Evolutionary conservation across 352 stramenopile genomes (phyloP), one percentile per base, ranked within the genome.

Genomic region (Globisporangium nunn): DNA sequence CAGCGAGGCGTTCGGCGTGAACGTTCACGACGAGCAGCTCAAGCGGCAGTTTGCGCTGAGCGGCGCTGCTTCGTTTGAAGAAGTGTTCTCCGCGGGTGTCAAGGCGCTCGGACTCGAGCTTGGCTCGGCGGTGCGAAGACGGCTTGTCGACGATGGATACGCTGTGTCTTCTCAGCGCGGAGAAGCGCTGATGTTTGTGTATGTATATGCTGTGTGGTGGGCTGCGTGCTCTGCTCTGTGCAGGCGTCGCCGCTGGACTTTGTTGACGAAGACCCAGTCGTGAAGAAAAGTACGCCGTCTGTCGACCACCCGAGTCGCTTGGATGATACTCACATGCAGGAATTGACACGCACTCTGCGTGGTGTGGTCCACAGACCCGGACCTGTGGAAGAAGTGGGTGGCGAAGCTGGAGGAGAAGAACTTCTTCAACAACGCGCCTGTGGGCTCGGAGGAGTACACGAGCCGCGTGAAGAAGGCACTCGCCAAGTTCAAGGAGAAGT

Each of bases 331-430:
- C 10, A 15, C 35, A 0, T 41, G 35, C 35, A 14, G 7, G 35
- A 7, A 40, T 11, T 43, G 37, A 43, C 37, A 10, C 37, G 12
- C 11, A 15, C 35, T 12, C 35, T 11, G 35, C 35, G 11, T 41
- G 35, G 3, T 52, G 37, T 54, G 18, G 50, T 8, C 33, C 29
- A 10, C 50, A 93, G 83, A 94, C 60, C 84, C 81, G 6, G 81
- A 85, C 52, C 56, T 94, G 62, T 94, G 84, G 84, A 87, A 87
- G 63, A 94, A 94, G 63, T 94, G 84, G 84, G 68, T 92, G 18
- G 73, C 75, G 30, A 94, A 94, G 63, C 70, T 94, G 8, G 84
- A 94, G 18, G 75, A 72, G 70, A 94, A 94, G 66, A 80, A 84
- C 6, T 94, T 92, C 56, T 94, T 92, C 64, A 87, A 87, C 41